Conservation (phyloP, 1,284 basidiomycete species). For the Erythrobasidium hasegawianum region DNA sequence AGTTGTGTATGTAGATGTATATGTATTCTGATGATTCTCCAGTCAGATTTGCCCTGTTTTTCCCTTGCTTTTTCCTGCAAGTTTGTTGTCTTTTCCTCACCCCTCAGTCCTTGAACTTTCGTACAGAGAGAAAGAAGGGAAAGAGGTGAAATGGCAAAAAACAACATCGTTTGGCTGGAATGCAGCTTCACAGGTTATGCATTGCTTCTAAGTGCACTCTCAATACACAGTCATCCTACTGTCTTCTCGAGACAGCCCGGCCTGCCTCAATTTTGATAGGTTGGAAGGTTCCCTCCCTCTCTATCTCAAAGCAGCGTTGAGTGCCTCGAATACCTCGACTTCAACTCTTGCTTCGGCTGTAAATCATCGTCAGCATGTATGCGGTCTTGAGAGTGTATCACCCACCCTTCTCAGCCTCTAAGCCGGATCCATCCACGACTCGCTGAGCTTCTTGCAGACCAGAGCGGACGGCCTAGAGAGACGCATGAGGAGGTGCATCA, state of each 20-base stretch:
- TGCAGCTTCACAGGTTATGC: not conserved
- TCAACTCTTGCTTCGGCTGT: slow-evolving; percentile 74
- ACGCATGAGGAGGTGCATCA: slow-evolving; percentile 7
- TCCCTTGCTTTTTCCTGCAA: not conserved
- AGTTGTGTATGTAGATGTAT: not conserved
- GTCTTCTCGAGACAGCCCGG: no score
- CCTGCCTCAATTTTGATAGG: no score
- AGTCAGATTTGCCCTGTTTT: not conserved
- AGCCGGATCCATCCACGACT: slow-evolving; percentile 73
- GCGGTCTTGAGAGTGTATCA: slow-evolving; percentile 51
- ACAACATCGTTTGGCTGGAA: not conserved
- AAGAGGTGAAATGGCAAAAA: not conserved
- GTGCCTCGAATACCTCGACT: slow-evolving; percentile 90
- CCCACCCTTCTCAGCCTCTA: slow-evolving; percentile 86
- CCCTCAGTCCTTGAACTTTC: no score
- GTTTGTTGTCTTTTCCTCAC: no score
- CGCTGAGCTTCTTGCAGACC: slow-evolving; percentile 86
- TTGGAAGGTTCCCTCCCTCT: not conserved
- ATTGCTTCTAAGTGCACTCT: slow-evolving; percentile 4
- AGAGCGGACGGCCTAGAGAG: slow-evolving; percentile 83
- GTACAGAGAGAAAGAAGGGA: not conserved
- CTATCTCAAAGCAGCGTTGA: slow-evolving; percentile 71
- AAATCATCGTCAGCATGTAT: not conserved
- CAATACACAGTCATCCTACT: not conserved
- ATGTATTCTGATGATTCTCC: not conserved